These are phyloP conservation scores for Rosa hybrid DNA, from an alignment of 331 rosid genomes.

Conservation along the genomic window DNA sequence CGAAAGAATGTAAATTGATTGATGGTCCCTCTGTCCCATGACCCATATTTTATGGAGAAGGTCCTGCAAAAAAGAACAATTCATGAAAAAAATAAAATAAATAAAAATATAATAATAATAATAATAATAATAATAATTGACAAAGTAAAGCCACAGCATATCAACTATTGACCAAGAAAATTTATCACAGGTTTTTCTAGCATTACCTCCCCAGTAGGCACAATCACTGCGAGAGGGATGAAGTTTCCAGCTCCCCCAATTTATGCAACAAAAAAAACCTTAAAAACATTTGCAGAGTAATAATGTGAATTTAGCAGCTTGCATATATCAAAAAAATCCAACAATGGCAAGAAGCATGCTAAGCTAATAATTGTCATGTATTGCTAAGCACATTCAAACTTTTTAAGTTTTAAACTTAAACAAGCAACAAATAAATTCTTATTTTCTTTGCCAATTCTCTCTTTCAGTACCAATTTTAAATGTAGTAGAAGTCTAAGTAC, in stretches of 20 bases:
- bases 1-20: slow-evolving; percentile 34
- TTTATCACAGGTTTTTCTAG: not conserved
- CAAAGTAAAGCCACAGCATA: not conserved
- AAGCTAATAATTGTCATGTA: not conserved
- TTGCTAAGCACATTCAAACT: too few relatives aligned
- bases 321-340: not conserved
- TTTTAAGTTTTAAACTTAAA: too few relatives aligned
- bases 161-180: not conserved
- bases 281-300: not conserved
- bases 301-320: not conserved
- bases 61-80: slow-evolving; percentile 18
- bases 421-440: not conserved
- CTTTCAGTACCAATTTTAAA: too few relatives aligned
- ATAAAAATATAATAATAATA: too few relatives aligned
- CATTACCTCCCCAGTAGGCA: slow-evolving; percentile 39
- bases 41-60: not conserved
- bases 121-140: not conserved
- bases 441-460: too few relatives aligned
- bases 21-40: slow-evolving; percentile 9
- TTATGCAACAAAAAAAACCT: slow-evolving; percentile 6
- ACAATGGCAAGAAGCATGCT: not conserved
- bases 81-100: slow-evolving; percentile 37
- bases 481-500: too few relatives aligned
- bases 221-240: not conserved
- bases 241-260: slow-evolving; percentile 2